Conservation (phyloP, 768 basidiomycete genomes). For the Collybia sp. region DNA sequence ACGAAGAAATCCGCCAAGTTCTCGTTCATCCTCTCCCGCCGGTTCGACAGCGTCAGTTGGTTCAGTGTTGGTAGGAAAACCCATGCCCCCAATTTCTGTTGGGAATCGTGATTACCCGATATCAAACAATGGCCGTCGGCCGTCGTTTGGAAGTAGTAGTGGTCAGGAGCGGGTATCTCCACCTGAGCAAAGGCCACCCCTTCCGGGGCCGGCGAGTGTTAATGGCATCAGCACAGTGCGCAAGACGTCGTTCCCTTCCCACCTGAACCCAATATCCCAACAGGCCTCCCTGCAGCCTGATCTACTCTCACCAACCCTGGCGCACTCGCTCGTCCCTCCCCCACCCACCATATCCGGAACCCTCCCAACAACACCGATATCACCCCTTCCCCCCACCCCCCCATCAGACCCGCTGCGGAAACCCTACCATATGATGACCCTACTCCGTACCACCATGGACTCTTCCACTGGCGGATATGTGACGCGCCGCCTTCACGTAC, state of each 20-base stretch:
- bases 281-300: constrained; percentile 49
- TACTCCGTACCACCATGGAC: constrained; percentile 74
- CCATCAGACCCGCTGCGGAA: constrained; percentile 73
- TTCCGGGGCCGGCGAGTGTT: constrained; percentile 32
- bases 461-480: constrained; percentile 83
- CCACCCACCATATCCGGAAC: constrained; percentile 45
- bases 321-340: constrained; percentile 37
- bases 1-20: constrained; percentile 53
- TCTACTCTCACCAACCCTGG: constrained; percentile 24
- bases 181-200: constrained; percentile 49
- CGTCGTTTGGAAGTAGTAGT: constrained; percentile 45
- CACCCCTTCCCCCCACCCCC: constrained; percentile 69
- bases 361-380: constrained; percentile 70
- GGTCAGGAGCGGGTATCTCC: constrained; percentile 35
- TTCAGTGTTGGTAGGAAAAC: constrained; percentile 28
- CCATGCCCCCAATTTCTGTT: constrained; percentile 12
- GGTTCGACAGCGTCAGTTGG: constrained; percentile 41
- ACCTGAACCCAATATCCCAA: constrained; percentile 41
- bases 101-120: constrained; percentile 49
- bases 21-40: constrained; percentile 47
- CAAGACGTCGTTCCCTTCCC: constrained; percentile 62
- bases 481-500: constrained; percentile 81
- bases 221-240: constrained; percentile 39
- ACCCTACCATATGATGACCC: constrained; percentile 88
- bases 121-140: constrained; percentile 79